These are phyloP conservation scores for Ophiocordyceps camponoti-leonardi DNA, from an alignment of 2,329 filamentous ascomycete species.

Conservation along the genomic window DNA sequence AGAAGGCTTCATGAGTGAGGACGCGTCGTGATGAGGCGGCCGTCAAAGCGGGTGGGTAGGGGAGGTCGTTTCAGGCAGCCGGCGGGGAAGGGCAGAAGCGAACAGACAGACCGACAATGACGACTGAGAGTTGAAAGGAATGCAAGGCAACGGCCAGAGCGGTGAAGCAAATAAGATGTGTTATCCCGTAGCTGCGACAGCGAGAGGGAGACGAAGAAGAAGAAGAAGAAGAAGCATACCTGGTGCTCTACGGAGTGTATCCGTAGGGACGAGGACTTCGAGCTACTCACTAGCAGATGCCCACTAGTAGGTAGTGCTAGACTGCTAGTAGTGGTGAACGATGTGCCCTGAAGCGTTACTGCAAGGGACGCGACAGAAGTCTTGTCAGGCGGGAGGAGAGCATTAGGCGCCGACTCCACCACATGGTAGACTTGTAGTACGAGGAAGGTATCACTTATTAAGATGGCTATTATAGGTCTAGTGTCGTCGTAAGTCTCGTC, in stretches of 20 bases:
- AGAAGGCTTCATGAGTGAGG: constrained; percentile 9
- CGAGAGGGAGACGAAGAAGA: no score
- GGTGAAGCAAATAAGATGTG: no score
- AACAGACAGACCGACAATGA: background rate
- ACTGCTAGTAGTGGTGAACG: no score
- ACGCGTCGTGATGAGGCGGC: constrained; percentile 6
- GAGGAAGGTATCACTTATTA: background rate
- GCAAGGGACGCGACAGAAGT: background rate
- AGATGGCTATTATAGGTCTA: background rate
- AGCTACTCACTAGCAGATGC: background rate
- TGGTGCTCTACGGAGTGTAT: no score
- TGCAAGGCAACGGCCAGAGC: background rate
- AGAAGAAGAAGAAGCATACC: no score
- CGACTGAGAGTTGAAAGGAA: background rate
- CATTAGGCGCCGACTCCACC: no score
- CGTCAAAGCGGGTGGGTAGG: background rate
- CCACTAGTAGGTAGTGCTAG: background rate
- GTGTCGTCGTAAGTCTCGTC: background rate
- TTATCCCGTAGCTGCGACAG: no score
- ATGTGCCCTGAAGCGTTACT: background rate
- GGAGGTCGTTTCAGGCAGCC: background rate
- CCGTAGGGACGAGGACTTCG: no score
- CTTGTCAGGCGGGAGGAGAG: no score
- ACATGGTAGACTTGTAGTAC: no score
- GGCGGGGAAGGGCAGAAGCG: background rate